Conservation (phyloP, 2,329 filamentous ascomycete genomes). For the Waltergamsia citrina region DNA sequence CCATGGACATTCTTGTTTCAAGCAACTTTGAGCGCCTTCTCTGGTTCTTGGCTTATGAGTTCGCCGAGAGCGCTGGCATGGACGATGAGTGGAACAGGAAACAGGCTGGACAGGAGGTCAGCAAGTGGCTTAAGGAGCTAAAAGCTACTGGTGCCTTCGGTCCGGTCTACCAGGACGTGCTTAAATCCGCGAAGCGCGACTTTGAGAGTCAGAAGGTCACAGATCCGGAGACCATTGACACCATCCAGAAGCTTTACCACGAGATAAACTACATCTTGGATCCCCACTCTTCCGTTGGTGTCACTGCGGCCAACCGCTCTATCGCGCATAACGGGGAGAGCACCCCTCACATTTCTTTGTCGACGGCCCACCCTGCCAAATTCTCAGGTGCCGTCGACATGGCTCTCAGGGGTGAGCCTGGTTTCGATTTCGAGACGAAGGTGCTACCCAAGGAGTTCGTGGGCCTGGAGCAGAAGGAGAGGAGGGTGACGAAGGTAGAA, state of each 20-base stretch:
- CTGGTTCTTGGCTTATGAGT: slow-evolving; percentile 82
- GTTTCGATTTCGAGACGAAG: slow-evolving; percentile 53
- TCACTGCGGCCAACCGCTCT: slow-evolving; percentile 66
- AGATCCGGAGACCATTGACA: slow-evolving; percentile 57
- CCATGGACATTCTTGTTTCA: slow-evolving; percentile 95
- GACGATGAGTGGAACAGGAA: slow-evolving; percentile 57
- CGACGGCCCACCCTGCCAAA: slow-evolving; percentile 93
- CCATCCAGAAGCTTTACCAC: slow-evolving; percentile 47
- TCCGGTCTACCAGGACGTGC: slow-evolving; percentile 63
- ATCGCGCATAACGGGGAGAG: slow-evolving; percentile 39
- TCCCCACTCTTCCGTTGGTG: slow-evolving; percentile 83
- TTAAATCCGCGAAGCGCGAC: slow-evolving; percentile 58
- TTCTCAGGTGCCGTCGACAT: slow-evolving; percentile 75
- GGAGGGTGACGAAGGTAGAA: slow-evolving; percentile 59
- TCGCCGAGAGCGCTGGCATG: slow-evolving; percentile 48
- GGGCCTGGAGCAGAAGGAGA: slow-evolving; percentile 68
- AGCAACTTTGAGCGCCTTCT: slow-evolving; percentile 95
- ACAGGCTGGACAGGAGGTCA: slow-evolving; percentile 67
- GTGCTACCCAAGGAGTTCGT: slow-evolving; percentile 77
- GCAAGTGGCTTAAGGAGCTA: slow-evolving; percentile 67
- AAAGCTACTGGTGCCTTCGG: slow-evolving; percentile 76
- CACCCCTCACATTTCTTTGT: slow-evolving; percentile 70
- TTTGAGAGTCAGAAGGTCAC: slow-evolving; percentile 75
- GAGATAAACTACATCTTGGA: slow-evolving; percentile 73
- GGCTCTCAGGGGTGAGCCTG: slow-evolving; percentile 6